Evolutionary conservation across 2,329 filamentous ascomycete species (phyloP), one percentile per base, ranked within the genome.

Genomic region (Anthostomella pinea): DNA sequence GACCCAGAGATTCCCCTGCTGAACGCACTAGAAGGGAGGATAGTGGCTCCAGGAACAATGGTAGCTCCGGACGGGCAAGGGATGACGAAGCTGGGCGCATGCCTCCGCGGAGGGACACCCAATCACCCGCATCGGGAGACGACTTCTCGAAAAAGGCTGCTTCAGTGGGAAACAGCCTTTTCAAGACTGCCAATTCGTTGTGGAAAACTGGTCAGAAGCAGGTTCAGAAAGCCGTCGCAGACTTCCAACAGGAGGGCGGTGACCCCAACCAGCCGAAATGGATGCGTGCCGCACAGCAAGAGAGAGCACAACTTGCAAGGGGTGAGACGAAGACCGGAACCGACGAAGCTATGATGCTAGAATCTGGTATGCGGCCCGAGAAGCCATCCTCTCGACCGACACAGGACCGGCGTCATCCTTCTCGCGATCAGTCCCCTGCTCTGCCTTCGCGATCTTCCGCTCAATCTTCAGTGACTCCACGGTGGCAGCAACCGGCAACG

Each of bases 151-250:
- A 91, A 55, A 76, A 84, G 27, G 91, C 91, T 3, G 81, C 87
- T 5, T 85, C 90, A 21, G 73, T 97, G 56, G 87, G 93, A 1
- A 87, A 70, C 28, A 94, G 77, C 44, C 65, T 98, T 9, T 81
- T 97, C 62, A 98, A 98, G 61, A 93, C 90, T 3, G 93, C 93
- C 2, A 95, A 94, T 49, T 91, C 87, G 1, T 67, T 97, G 1
- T 98, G 93, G 93, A 98, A 95, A 59, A 87, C 85, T 3, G 83
- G 91, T 0, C 87, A 90, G 57, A 98, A 95, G 64, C 90, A 87
- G 59, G 78, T 97, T 39, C 88, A 95, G 54, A 88, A 93, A 62
- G 91, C 88, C 4, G 86, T 97, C 21, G 82, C 89, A 7, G 93
- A 98, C 11, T 85, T 97, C 41, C 78, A 84, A 48, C 72, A 78